Evolutionary conservation across 2,329 filamentous ascomycete genomes (phyloP).

Genomic region (Cladosporium velox): DNA sequence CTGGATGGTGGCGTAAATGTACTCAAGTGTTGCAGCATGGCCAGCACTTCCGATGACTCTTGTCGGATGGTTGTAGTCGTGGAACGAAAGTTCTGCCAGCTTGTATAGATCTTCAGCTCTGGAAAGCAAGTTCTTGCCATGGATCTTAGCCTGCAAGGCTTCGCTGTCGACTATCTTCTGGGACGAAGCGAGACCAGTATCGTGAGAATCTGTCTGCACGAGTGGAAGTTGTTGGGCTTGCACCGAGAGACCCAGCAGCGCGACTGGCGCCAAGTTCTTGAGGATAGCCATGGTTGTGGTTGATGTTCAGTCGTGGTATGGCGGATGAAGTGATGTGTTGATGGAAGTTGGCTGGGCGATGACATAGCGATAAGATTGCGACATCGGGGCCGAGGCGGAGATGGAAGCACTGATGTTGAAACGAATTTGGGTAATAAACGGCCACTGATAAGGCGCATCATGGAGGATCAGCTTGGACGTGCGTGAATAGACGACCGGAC

Average conservation of each 20-base stretch:
- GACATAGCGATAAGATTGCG: constrained; percentile 11
- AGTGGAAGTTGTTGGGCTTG: constrained; percentile 14
- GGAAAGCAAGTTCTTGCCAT: constrained; percentile 56
- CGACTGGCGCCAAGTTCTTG: constrained; percentile 9
- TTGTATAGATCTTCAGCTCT: constrained; percentile 64
- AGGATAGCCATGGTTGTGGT: not conserved
- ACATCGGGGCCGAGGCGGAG: constrained; percentile 2
- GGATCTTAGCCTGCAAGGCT: constrained; percentile 60
- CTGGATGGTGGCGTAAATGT: constrained; percentile 35
- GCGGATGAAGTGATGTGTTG: constrained; percentile 5
- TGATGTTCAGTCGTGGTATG: not conserved
- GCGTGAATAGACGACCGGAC: not conserved
- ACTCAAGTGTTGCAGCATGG: constrained; percentile 44
- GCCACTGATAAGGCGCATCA: not conserved
- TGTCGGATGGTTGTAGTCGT: constrained; percentile 68
- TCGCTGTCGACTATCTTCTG: constrained; percentile 36
- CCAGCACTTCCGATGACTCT: constrained; percentile 45
- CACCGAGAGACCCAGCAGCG: constrained; percentile 4
- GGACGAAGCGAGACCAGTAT: not conserved
- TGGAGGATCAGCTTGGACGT: not conserved
- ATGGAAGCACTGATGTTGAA: not conserved
- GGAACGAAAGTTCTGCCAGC: constrained; percentile 60
- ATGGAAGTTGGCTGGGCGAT: constrained; percentile 12
- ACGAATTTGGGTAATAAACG: constrained; percentile 3
- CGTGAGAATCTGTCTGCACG: constrained; percentile 22